Evolutionary conservation across 2,329 filamentous ascomycete genomes (phyloP).

Genomic region (Aschersonia sp.): DNA sequence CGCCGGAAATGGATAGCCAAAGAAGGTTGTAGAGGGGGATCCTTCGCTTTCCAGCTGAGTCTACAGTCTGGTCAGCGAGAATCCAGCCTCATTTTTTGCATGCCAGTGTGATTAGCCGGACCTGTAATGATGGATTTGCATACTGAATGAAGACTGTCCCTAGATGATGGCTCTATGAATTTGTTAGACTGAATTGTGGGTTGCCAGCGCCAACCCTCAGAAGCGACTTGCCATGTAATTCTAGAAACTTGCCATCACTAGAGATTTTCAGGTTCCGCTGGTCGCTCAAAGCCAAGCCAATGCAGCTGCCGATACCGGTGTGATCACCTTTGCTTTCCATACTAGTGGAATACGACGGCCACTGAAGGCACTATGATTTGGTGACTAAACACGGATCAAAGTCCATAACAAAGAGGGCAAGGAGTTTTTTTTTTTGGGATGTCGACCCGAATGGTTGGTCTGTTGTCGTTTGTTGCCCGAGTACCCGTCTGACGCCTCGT

Average conservation of each 20-base stretch:
- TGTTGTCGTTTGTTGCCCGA: no score
- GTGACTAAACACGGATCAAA: no score
- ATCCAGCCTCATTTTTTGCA: background rate
- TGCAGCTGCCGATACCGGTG: no score
- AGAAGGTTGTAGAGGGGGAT: slow-evolving; percentile 76
- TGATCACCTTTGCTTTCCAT: no score
- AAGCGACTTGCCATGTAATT: background rate
- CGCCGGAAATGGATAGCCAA: slow-evolving; percentile 54
- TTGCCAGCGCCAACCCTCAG: no score
- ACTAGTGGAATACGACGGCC: no score
- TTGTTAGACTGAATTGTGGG: background rate
- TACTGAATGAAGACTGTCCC: slow-evolving; percentile 2
- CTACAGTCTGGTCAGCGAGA: slow-evolving; percentile 7
- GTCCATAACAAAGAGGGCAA: no score
- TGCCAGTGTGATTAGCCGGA: background rate
- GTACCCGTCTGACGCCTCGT: no score
- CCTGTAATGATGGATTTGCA: slow-evolving; percentile 4
- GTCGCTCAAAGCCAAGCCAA: no score
- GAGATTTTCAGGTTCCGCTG: background rate
- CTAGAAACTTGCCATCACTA: background rate
- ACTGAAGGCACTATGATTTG: no score
- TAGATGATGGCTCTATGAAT: slow-evolving; percentile 1
- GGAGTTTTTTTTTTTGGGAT: no score
- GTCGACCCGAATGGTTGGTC: no score
- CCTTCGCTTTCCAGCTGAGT: slow-evolving; percentile 10